These are phyloP conservation scores for Oleoguttula mirabilis DNA, from an alignment of 495 filamentous ascomycete genomes.

Conservation along the genomic window DNA sequence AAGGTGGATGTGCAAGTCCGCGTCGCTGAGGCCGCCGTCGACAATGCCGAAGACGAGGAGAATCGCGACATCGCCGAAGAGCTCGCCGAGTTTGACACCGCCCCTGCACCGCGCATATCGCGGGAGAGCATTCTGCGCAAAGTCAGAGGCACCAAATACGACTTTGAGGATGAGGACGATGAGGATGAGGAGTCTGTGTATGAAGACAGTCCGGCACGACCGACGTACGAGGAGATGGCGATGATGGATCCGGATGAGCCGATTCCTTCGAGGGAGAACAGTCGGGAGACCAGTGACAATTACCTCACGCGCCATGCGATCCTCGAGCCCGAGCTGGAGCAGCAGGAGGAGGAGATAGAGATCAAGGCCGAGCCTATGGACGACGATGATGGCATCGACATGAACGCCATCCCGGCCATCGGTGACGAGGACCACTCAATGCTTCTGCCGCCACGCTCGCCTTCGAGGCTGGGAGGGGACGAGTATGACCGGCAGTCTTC, in stretches of 20 bases:
- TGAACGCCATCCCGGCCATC: conserved; percentile 51
- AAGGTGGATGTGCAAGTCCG: conserved; percentile 9
- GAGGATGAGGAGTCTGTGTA: conserved; percentile 15
- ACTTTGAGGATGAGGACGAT: conserved; percentile 50
- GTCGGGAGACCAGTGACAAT: conserved; percentile 13
- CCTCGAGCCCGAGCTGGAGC: too few relatives aligned
- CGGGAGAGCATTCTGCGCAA: conserved; percentile 85
- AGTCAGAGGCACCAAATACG: conserved; percentile 39
- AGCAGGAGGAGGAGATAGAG: conserved; percentile 40
- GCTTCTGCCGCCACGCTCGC: conserved; percentile 27
- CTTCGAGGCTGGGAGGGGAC: conserved; percentile 21
- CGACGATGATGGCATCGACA: conserved; percentile 46
- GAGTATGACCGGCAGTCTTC: conserved; percentile 28
- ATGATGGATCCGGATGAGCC: conserved; percentile 72
- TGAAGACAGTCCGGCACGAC: conserved; percentile 32
- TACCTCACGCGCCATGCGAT: not conserved
- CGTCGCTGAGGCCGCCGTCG: not conserved
- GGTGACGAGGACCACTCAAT: conserved; percentile 32
- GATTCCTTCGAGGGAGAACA: conserved; percentile 56
- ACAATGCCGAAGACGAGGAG: conserved; percentile 1
- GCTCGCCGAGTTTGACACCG: conserved; percentile 20
- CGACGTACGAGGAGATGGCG: conserved; percentile 30
- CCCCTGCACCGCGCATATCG: conserved; percentile 68
- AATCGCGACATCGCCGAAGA: conserved; percentile 9
- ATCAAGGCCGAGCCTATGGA: conserved; percentile 56